A percentile compares a stretch with the other conserved stretches of the same genome.
Conservation (phyloP, 148 eudicot genomes). For the Simmondsia chinensis region DNA sequence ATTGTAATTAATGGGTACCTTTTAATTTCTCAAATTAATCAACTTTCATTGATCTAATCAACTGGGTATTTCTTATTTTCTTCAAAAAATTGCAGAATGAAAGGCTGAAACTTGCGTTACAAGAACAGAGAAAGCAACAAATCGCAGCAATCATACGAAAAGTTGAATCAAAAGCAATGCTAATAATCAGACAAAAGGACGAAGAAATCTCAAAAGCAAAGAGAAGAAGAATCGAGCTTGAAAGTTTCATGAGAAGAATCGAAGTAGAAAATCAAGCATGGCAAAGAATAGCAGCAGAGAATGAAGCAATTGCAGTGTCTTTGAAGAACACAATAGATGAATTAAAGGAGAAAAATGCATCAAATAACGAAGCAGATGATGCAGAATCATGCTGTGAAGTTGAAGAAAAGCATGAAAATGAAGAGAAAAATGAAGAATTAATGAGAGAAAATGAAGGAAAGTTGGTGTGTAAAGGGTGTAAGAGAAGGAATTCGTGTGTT, state of each 20-base stretch:
- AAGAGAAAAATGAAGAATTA: conserved; percentile 1
- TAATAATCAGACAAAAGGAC: conserved; percentile 42
- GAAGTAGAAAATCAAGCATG: conserved; percentile 51
- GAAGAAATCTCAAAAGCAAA: conserved; percentile 40
- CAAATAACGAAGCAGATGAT: conserved; percentile 33
- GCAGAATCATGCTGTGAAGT: conserved; percentile 49
- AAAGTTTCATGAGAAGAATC: conserved; percentile 31
- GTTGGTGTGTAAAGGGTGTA: conserved; percentile 43
- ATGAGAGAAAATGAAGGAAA: conserved; percentile 3
- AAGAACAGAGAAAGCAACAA: conserved; percentile 63
- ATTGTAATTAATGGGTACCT: conserved; percentile 11
- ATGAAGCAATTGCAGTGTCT: conserved; percentile 36
- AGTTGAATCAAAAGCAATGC: conserved; percentile 27
- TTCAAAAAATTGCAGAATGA: conserved; percentile 53
- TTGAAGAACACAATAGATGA: conserved; percentile 36
- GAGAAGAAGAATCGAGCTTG: conserved; percentile 39
- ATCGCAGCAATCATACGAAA: conserved; percentile 17
- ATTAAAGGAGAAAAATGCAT: conserved; percentile 23
- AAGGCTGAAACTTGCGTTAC: conserved; percentile 46
- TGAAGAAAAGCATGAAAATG: neutral
- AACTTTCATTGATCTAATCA: neutral
- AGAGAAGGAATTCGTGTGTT: conserved; percentile 31
- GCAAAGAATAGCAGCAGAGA: conserved; percentile 51
- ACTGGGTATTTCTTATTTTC: neutral
- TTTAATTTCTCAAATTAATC: neutral